A percentile compares a stretch with the other conserved stretches of the same genome.
Conservation (phyloP, 306 rosid genomes). For the Adenanthera pavonina region DNA sequence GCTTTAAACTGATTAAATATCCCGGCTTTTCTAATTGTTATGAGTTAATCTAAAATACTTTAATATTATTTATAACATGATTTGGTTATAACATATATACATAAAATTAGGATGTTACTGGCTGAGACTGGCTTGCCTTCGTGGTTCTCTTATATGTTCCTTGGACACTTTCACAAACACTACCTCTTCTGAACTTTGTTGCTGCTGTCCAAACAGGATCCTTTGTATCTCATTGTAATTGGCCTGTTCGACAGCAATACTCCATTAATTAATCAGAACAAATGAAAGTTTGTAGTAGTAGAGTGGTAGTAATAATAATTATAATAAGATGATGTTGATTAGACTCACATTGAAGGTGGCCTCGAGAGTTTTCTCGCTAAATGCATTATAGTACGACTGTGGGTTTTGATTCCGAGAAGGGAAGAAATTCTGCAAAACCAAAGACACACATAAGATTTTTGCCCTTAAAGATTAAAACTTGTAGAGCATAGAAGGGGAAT, state of each 20-base stretch:
- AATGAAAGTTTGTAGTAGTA: too few species aligned
- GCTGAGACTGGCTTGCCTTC: slow-evolving; percentile 10
- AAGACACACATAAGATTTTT: neutral
- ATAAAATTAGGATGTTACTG: too few species aligned
- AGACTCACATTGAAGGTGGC: slow-evolving; percentile 42
- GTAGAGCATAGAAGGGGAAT: neutral
- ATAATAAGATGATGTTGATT: neutral
- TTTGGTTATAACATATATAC: too few species aligned
- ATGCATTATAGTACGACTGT: slow-evolving; percentile 36
- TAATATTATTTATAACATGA: too few species aligned
- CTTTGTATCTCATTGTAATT: slow-evolving; percentile 30
- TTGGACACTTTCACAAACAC: slow-evolving; percentile 29
- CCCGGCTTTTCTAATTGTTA: too few species aligned
- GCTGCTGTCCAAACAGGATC: slow-evolving; percentile 22
- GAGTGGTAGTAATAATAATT: too few species aligned
- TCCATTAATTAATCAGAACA: neutral
- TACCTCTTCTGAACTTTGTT: slow-evolving; percentile 10
- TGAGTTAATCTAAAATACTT: too few species aligned
- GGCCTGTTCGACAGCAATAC: slow-evolving; percentile 16
- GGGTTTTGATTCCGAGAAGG: slow-evolving; percentile 4
- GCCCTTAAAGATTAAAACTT: neutral
- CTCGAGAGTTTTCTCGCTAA: slow-evolving; percentile 39
- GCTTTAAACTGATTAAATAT: too few species aligned
- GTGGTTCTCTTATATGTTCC: slow-evolving; percentile 33
- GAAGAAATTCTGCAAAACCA: slow-evolving; percentile 32